phyloP scores from a whole-genome alignment of 331 rosid species.

The Erythrophleum ivorense region DNA sequence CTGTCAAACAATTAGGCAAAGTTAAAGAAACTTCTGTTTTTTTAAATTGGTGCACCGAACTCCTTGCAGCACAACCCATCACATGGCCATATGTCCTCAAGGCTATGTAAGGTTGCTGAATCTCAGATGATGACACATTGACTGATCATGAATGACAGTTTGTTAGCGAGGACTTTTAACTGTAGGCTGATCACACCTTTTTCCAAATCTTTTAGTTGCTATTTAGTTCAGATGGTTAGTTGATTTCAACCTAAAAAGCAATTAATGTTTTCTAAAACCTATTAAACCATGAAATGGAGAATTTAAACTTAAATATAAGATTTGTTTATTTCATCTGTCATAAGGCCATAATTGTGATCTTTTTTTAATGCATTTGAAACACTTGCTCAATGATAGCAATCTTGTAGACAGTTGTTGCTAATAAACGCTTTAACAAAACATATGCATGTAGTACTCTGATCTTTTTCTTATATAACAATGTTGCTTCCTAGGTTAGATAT shows the following conservation, averaged over 20 bases:
- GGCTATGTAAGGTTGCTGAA: neutral
- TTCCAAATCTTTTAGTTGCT: slow-evolving; percentile 11
- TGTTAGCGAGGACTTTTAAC: slow-evolving; percentile 2
- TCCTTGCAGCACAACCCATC: slow-evolving; percentile 1
- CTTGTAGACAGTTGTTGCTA: neutral
- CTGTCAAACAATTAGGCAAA: neutral
- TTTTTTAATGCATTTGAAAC: neutral
- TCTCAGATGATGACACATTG: neutral
- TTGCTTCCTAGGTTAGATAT: neutral
- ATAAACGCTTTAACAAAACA: neutral
- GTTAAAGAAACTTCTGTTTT: neutral
- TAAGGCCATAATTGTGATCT: neutral
- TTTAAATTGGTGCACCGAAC: neutral
- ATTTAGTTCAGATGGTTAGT: neutral
- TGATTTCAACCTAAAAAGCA: neutral
- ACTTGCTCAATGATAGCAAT: neutral
- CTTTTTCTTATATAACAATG: neutral
- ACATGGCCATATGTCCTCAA: neutral
- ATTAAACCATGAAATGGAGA: neutral
- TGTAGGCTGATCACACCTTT: neutral
- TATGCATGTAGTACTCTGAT: neutral
- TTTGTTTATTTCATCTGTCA: slow-evolving; percentile 7
- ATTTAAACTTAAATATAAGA: neutral
- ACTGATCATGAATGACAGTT: neutral
- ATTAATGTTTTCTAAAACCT: slow-evolving; percentile 1